Conservation (phyloP, 345 rosid genomes). For the Euphorbia peplus region DNA sequence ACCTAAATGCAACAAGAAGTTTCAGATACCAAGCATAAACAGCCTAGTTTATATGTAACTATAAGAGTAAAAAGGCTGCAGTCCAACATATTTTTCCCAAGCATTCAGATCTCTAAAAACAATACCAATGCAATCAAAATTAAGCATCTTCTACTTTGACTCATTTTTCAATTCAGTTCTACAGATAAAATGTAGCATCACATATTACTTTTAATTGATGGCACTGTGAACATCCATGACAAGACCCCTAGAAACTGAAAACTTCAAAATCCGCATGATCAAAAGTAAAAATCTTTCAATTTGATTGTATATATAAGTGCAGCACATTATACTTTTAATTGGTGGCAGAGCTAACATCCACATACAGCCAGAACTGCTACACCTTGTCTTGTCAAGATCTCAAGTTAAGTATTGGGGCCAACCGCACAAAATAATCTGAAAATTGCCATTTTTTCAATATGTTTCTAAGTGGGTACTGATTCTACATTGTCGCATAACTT, state of each 20-base stretch:
- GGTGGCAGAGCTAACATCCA: not conserved
- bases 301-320: not conserved
- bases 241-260: not conserved
- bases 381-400: not conserved
- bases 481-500: not conserved
- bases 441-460: not conserved
- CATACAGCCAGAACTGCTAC: not conserved
- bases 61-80: not conserved
- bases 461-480: too few species aligned
- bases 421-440: not conserved
- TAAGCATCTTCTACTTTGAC: not conserved
- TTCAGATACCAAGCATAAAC: not conserved
- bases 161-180: not conserved
- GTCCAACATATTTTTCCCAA: not conserved
- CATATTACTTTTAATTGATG: not conserved
- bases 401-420: not conserved
- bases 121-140: not conserved
- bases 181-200: not conserved
- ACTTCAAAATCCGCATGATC: not conserved
- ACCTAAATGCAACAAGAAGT: constrained; percentile 46
- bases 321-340: not conserved
- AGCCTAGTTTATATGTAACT: too few species aligned
- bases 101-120: not conserved
- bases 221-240: not conserved
- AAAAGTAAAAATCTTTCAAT: not conserved